Base-by-base conservation (phyloP, 2,329 filamentous ascomycete genomes). In the Saccharata proteae region DNA sequence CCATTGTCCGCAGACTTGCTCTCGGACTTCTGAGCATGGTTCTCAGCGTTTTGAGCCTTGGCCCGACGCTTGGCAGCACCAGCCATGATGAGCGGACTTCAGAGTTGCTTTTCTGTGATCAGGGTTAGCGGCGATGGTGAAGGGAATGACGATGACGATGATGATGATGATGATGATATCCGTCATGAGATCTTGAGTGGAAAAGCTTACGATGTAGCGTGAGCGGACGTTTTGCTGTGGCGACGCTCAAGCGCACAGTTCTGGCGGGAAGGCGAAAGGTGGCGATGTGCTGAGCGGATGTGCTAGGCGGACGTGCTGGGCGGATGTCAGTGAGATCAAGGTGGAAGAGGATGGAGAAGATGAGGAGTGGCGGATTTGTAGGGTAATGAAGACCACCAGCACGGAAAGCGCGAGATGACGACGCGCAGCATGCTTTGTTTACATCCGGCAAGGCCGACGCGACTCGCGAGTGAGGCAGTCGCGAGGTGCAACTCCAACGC, bases 21-120 rank as follows among this genome's bases (percentile, higher is more conserved):
- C n/a, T n/a, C n/a, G n/a, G 26, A 16, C 10, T 28, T 17, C 30
- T 30, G 25, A 30, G 17, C n/a, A 7, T 21, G 19, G n/a, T n/a
- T 7, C 15, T 18, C 25, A 10, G 31, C 26, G 4, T 18, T 16
- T 44, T 57, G 45, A 13, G 41, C 38, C 33, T 51, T 40, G 8
- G 45, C 45, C 25, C 47, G 51, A 26, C 46, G 45, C 47, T 57
- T 59, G 1, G 43, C 26, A 26, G 57, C 44, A 23, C 52, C 54
- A 14, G 43, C 54, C 59, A 62, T 62, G 24, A 13, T 26, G 24
- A 8, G 24, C 8, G 8, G 24, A 26, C 13, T 8, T 12, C 7
- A 26, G 7, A 16, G 4, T 35, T 17, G 16, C 11, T 12, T 26
- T 26, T 26, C 23, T 9, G 16, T 14, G 11, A 15, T 26, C 16